A percentile compares a stretch with the other conserved stretches of the same genome.
Conservation (phyloP, 306 rosid genomes). For the Vigna angularis region DNA sequence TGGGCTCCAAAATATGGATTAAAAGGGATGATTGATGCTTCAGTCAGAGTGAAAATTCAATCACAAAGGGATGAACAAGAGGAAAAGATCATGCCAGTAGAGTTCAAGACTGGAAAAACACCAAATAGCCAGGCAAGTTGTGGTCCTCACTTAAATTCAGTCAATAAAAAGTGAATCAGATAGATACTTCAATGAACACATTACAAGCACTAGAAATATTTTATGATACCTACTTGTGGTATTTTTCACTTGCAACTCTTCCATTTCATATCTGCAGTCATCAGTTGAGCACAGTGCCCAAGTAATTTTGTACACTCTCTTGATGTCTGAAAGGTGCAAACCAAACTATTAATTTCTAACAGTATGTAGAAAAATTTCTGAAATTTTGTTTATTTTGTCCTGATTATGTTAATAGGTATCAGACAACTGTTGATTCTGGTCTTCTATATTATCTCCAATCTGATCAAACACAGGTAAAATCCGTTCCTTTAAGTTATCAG, state of each 20-base stretch:
- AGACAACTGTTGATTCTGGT: slow-evolving; percentile 75
- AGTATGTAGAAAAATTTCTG: slow-evolving; percentile 7
- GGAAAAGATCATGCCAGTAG: slow-evolving; percentile 79
- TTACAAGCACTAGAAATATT: slow-evolving; percentile 1
- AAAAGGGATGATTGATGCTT: slow-evolving; percentile 98
- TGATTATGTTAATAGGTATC: slow-evolving; percentile 64
- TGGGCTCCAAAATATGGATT: slow-evolving; percentile 97
- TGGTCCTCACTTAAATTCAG: slow-evolving; percentile 31
- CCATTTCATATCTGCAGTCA: slow-evolving; percentile 64
- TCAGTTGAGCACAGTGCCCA: slow-evolving; percentile 88
- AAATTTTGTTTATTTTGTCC: slow-evolving; percentile 28
- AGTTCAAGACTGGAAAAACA: slow-evolving; percentile 89
- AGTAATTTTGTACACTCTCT: slow-evolving; percentile 85
- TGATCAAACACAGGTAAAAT: slow-evolving; percentile 77
- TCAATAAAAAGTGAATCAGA: slow-evolving; percentile 35
- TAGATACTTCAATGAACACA: slow-evolving; percentile 13
- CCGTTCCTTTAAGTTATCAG: slow-evolving; percentile 7
- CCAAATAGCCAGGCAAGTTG: slow-evolving; percentile 77
- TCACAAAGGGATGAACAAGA: slow-evolving; percentile 52
- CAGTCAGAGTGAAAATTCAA: slow-evolving; percentile 69
- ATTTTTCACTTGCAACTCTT: slow-evolving; percentile 41
- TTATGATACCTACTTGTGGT: slow-evolving; percentile 10
- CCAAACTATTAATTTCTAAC: slow-evolving; percentile 26
- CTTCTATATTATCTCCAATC: slow-evolving; percentile 91
- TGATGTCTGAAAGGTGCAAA: slow-evolving; percentile 91